Conservation (phyloP, 768 basidiomycete species). For the Lyophyllum semitale region DNA sequence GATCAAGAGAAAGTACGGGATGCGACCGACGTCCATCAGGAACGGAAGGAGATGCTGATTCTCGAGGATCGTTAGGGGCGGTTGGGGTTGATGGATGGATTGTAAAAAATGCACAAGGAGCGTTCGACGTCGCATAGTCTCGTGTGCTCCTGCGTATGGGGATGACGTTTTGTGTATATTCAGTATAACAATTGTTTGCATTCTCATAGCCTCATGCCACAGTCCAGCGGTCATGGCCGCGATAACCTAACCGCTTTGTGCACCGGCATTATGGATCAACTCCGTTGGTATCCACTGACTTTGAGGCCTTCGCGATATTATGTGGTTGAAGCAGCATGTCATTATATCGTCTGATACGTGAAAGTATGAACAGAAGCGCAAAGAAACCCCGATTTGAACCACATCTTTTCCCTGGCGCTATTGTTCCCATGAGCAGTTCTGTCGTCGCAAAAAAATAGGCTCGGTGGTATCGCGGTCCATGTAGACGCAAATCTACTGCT, state of each 20-base stretch:
- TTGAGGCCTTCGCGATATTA: not conserved
- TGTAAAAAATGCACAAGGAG: conserved; percentile 10
- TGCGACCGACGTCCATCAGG: conserved; percentile 30
- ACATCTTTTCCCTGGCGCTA: not conserved
- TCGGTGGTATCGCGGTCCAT: not conserved
- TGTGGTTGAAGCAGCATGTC: not conserved
- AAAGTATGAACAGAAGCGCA: too few species aligned
- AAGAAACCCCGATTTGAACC: too few species aligned
- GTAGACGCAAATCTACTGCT: not conserved
- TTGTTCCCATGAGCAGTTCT: not conserved
- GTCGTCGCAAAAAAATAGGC: not conserved
- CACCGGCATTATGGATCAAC: not conserved
- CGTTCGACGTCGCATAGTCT: conserved; percentile 5
- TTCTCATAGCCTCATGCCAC: not conserved
- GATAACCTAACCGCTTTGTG: conserved; percentile 1
- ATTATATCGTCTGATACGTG: too few species aligned
- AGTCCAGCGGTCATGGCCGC: not conserved
- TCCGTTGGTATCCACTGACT: not conserved
- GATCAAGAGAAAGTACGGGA: conserved; percentile 73
- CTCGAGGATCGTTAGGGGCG: not conserved
- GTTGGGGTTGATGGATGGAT: not conserved
- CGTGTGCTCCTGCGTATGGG: conserved; percentile 5
- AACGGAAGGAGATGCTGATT: conserved; percentile 1
- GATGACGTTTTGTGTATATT: conserved; percentile 1
- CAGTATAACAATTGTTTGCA: not conserved